phyloP scores from a whole-genome alignment of 2,329 filamentous ascomycete species.

The Geosmithia flava region DNA sequence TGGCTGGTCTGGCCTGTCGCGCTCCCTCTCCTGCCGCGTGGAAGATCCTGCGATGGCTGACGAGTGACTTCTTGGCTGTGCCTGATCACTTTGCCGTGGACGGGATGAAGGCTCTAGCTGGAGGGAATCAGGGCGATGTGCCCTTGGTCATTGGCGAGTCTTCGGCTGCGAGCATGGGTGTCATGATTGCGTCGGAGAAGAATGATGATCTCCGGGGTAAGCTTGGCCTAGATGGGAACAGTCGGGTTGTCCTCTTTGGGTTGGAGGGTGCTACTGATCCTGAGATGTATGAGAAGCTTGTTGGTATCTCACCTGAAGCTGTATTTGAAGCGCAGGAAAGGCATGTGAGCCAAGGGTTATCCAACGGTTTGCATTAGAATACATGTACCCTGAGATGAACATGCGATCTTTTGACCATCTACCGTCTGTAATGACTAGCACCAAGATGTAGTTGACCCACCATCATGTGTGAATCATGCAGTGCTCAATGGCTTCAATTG shows the following conservation, averaged over 20 bases:
- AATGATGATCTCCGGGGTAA: slow-evolving; percentile 1
- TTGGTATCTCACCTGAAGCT: slow-evolving; percentile 1
- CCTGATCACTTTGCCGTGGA: slow-evolving; percentile 4
- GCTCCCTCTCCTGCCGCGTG: slow-evolving; percentile 6
- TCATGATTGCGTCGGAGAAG: slow-evolving; percentile 1
- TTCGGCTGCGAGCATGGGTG: slow-evolving; percentile 6
- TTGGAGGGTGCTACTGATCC: slow-evolving; percentile 7
- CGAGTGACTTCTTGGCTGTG: slow-evolving; percentile 7
- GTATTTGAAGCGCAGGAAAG: slow-evolving; percentile 6
- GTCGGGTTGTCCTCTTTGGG: slow-evolving; percentile 5
- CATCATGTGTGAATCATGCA: no score
- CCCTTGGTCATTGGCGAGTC: slow-evolving; percentile 6
- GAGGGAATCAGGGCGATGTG: slow-evolving; percentile 2
- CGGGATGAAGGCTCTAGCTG: slow-evolving; percentile 7
- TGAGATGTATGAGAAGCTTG: slow-evolving; percentile 4
- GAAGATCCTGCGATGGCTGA: slow-evolving; percentile 6
- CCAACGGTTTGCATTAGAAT: no score
- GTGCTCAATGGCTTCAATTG: no score
- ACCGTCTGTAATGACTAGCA: no score
- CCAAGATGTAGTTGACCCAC: no score
- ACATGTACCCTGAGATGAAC: no score
- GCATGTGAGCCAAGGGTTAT: no score
- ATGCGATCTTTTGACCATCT: no score
- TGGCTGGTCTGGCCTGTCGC: slow-evolving; percentile 7
- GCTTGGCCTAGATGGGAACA: slow-evolving; percentile 3